Evolutionary conservation across 495 filamentous ascomycete species (phyloP), one percentile per base, ranked within the genome.

Genomic region (Penicillium simplicissimum): DNA sequence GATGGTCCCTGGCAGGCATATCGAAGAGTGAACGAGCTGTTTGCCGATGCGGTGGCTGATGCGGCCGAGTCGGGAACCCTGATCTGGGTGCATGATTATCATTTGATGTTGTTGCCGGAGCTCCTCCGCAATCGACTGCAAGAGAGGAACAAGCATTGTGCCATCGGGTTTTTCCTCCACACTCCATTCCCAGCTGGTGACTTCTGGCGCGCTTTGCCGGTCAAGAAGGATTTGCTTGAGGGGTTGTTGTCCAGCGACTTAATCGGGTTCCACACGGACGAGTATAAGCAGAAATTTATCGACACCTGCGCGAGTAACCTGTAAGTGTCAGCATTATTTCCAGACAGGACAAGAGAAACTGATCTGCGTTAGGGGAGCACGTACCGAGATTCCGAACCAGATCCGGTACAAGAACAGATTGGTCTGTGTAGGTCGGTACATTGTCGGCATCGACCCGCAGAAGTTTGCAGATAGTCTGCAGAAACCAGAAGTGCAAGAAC

Each of bases 61-160:
- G 83, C 89, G 61, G 88, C 92, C 0, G 80, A 88, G 62, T 86
- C 89, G 55, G 92, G 90, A 40, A 90, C 93, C 64, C 71, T 96
- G 45, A 88, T 98, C 68, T 98, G 94, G 94, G 88, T 98, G 0
- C 94, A 98, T 71, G 94, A 98, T 72, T 98, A 97, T 72, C 94
- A 98, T 75, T 79, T 97, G 53, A 94, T 98, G 90, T 84, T 98
- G 2, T 78, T 98, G 19, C 94, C 94, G 0, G 79, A 85, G 58
- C 89, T 97, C 85, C 79, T 98, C 55, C 88, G 94, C 57, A 85
- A 95, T 54, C 89, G 92, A 64, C 79, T 90, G 34, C 82, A 85
- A 21, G 74, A 74, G n/a, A 85, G 87, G 67, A 70, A 69, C 4
- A 90, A 90, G 74, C 85, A 89, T 56, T 87, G 96, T 64, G 92